phyloP scores from a whole-genome alignment of 2,329 filamentous ascomycete species.

The Trichoderma breve region DNA sequence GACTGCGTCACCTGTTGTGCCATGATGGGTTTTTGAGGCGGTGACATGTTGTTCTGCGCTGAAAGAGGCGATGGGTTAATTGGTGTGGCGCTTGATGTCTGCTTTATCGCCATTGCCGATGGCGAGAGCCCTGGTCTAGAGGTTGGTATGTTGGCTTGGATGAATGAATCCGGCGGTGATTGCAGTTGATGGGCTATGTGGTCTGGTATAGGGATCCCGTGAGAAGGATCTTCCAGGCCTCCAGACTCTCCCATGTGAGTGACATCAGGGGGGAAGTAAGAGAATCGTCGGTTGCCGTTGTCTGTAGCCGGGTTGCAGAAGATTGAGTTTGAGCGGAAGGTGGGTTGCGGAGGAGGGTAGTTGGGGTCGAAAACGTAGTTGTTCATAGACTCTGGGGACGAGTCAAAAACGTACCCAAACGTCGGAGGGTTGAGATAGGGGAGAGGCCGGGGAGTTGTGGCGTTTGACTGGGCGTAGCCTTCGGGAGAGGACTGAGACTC shows the following conservation, averaged over 20 bases:
- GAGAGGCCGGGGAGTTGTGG: conserved; percentile 34
- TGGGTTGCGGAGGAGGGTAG: conserved; percentile 47
- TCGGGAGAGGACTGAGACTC: conserved; percentile 36
- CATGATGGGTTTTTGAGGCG: conserved; percentile 29
- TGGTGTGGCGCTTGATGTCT: conserved; percentile 30
- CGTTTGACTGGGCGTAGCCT: conserved; percentile 27
- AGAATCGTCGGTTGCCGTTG: conserved; percentile 56
- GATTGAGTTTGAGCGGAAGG: conserved; percentile 65
- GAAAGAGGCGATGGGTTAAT: conserved; percentile 29
- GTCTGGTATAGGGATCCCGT: conserved; percentile 31
- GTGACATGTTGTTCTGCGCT: conserved; percentile 34
- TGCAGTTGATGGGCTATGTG: conserved; percentile 38
- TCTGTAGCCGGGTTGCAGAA: conserved; percentile 59
- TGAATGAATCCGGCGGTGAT: conserved; percentile 46
- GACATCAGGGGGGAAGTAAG: conserved; percentile 62
- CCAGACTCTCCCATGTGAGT: conserved; percentile 34
- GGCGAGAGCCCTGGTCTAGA: conserved; percentile 40
- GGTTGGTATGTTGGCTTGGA: conserved; percentile 31
- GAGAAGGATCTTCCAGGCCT: conserved; percentile 35
- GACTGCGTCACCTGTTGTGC: conserved; percentile 18
- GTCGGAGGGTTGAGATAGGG: conserved; percentile 50
- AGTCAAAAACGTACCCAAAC: conserved; percentile 59
- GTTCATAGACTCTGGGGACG: conserved; percentile 53
- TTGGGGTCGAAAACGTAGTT: conserved; percentile 45
- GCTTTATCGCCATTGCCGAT: conserved; percentile 35